Evolutionary conservation across 805 yeast species (phyloP).

Genomic region (Candida easanensis): DNA sequence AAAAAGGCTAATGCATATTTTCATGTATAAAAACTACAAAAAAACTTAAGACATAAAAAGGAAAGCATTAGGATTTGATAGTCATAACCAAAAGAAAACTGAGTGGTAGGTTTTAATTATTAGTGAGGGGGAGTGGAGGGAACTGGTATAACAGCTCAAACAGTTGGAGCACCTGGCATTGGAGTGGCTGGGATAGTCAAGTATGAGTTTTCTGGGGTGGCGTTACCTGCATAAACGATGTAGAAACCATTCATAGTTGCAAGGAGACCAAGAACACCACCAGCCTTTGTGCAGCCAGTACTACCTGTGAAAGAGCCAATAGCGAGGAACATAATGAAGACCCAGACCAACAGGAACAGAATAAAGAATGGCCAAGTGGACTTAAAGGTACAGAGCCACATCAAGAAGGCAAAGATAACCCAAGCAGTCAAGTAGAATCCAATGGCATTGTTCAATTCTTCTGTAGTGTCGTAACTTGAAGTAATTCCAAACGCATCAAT

Average conservation of each 20-base stretch:
- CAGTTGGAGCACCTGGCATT: conserved; percentile 46
- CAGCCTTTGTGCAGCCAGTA: conserved; percentile 46
- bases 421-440: conserved; percentile 63
- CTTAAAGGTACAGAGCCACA: conserved; percentile 56
- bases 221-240: conserved; percentile 62
- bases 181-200: conserved; percentile 48
- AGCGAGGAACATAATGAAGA: conserved; percentile 50
- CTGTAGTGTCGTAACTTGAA: conserved; percentile 43
- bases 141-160: conserved; percentile 14
- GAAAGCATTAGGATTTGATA: no score
- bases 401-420: conserved; percentile 60
- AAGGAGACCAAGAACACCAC: conserved; percentile 59
- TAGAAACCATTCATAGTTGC: conserved; percentile 59
- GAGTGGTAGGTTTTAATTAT: no score
- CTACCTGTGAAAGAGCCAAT: conserved; percentile 52
- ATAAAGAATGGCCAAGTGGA: conserved; percentile 56
- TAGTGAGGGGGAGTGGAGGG: no score
- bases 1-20: no score
- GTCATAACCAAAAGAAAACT: no score
- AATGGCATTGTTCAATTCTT: conserved; percentile 46
- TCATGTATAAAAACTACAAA: no score
- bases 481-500: conserved; percentile 56
- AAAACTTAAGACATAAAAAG: no score
- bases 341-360: conserved; percentile 50
- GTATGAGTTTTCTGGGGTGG: conserved; percentile 58